A percentile compares a stretch with the other conserved stretches of the same genome.
Conservation (phyloP, 441 rosid genomes). For the Brassica hybrid region DNA sequence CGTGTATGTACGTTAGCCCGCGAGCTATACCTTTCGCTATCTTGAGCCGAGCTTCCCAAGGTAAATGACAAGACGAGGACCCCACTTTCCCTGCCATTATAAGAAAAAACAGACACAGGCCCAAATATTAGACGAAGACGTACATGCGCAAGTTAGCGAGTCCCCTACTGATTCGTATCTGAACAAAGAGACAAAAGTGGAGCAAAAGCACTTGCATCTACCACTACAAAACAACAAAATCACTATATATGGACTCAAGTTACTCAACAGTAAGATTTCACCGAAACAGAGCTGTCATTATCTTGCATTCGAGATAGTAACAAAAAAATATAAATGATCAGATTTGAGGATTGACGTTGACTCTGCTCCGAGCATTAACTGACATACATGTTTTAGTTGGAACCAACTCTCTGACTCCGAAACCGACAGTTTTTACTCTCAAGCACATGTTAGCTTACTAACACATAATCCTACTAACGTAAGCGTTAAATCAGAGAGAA, state of each 20-base stretch:
- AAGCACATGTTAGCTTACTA: conserved; percentile 36
- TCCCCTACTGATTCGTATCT: conserved; percentile 28
- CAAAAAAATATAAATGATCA: background rate
- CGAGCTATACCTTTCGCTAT: conserved; percentile 81
- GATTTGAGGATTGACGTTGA: conserved; percentile 47
- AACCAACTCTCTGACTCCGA: conserved; percentile 51
- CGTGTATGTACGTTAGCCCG: conserved; percentile 78
- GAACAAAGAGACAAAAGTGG: conserved; percentile 29
- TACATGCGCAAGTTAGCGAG: conserved; percentile 25
- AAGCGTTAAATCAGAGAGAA: conserved; percentile 8
- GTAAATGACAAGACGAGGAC: conserved; percentile 77
- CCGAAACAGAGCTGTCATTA: conserved; percentile 32
- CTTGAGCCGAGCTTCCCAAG: conserved; percentile 85
- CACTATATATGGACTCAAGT: conserved; percentile 17
- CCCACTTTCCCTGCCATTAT: conserved; percentile 70
- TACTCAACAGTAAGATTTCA: conserved; percentile 32
- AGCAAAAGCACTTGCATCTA: conserved; percentile 15
- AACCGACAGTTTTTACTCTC: conserved; percentile 40
- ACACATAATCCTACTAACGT: conserved; percentile 28
- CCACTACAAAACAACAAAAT: conserved; percentile 37
- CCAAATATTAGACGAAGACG: background rate
- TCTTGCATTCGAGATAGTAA: conserved; percentile 46
- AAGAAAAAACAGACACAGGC: background rate
- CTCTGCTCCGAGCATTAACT: conserved; percentile 54
- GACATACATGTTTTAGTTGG: conserved; percentile 53